phyloP scores from a whole-genome alignment of 495 filamentous ascomycete species.

The Sphaerosporella brunnea region DNA sequence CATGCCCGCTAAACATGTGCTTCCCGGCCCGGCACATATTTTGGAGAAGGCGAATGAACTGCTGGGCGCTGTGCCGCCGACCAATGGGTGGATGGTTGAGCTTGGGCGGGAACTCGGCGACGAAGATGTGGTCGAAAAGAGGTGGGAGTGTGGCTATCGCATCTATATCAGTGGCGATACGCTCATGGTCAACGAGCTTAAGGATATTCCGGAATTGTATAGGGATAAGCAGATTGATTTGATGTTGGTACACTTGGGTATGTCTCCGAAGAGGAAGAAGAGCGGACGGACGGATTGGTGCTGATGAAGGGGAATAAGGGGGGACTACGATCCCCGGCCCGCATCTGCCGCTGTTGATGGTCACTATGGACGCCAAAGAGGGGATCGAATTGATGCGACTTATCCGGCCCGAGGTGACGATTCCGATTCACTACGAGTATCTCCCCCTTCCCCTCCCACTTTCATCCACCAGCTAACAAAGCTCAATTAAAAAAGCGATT shows the following conservation, averaged over 20 bases:
- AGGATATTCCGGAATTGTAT: constrained; percentile 39
- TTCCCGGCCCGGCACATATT: constrained; percentile 30
- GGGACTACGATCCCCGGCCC: constrained; percentile 49
- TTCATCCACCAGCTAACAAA: not conserved
- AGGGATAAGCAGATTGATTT: constrained; percentile 39
- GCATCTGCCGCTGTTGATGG: constrained; percentile 40
- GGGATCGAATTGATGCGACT: constrained; percentile 42
- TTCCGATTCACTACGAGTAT: constrained; percentile 51
- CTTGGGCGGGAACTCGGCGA: constrained; percentile 32
- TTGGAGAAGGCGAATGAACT: constrained; percentile 39
- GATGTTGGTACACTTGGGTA: constrained; percentile 45
- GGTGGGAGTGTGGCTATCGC: constrained; percentile 31
- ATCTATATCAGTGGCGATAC: constrained; percentile 64
- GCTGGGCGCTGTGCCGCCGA: constrained; percentile 45
- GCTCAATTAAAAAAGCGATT: constrained; percentile 31
- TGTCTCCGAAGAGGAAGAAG: too few species aligned
- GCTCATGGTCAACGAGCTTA: constrained; percentile 44
- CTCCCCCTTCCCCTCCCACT: not conserved
- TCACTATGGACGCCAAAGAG: constrained; percentile 55
- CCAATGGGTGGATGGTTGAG: constrained; percentile 57
- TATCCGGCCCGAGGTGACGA: constrained; percentile 44
- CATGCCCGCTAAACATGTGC: constrained; percentile 56
- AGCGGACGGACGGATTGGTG: not conserved
- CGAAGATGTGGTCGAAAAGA: constrained; percentile 26
- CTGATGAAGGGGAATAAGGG: constrained; percentile 22